A percentile compares a stretch with the other conserved stretches of the same genome.
Evolutionary conservation across 2,329 filamentous ascomycete genomes (phyloP).

Genomic region (Ceratocystis papillata): DNA sequence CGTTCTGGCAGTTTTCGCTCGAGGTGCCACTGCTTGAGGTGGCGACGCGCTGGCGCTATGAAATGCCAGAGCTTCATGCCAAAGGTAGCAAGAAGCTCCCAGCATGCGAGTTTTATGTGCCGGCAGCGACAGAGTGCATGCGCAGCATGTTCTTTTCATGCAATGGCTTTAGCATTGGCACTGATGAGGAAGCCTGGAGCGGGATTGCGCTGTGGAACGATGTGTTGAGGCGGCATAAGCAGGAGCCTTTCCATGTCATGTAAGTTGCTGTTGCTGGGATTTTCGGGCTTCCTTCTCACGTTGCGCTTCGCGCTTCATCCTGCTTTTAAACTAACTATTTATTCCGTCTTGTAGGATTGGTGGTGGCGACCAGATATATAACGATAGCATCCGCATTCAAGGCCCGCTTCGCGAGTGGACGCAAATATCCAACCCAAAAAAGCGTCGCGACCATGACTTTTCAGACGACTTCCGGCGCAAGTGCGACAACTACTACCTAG

Average conservation of each 20-base stretch:
- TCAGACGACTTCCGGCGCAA: conserved; percentile 66
- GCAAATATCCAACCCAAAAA: conserved; percentile 67
- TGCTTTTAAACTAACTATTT: background rate
- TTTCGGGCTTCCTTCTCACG: background rate
- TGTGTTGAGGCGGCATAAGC: conserved; percentile 69
- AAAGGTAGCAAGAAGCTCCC: conserved; percentile 45
- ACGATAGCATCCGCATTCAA: conserved; percentile 76
- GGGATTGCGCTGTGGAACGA: conserved; percentile 94
- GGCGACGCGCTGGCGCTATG: conserved; percentile 72
- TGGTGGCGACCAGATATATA: conserved; percentile 93
- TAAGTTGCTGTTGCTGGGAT: conserved; percentile 31
- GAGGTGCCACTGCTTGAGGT: conserved; percentile 59
- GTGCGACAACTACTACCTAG: conserved; percentile 81
- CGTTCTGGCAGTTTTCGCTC: conserved; percentile 89
- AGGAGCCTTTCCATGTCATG: conserved; percentile 85
- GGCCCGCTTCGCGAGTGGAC: conserved; percentile 79
- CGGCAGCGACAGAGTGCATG: conserved; percentile 75
- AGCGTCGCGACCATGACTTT: conserved; percentile 70
- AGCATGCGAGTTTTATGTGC: conserved; percentile 70
- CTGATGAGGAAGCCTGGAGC: conserved; percentile 74
- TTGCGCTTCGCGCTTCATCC: background rate
- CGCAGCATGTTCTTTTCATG: conserved; percentile 98
- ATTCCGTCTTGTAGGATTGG: conserved; percentile 43
- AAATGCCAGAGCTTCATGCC: conserved; percentile 55
- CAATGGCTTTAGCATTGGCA: conserved; percentile 88